Percentiles rank a stretch among this genome's conserved stretches.
These are phyloP conservation scores for Mycena capillaripes DNA, from an alignment of 768 basidiomycete genomes.

Conservation along the genomic window DNA sequence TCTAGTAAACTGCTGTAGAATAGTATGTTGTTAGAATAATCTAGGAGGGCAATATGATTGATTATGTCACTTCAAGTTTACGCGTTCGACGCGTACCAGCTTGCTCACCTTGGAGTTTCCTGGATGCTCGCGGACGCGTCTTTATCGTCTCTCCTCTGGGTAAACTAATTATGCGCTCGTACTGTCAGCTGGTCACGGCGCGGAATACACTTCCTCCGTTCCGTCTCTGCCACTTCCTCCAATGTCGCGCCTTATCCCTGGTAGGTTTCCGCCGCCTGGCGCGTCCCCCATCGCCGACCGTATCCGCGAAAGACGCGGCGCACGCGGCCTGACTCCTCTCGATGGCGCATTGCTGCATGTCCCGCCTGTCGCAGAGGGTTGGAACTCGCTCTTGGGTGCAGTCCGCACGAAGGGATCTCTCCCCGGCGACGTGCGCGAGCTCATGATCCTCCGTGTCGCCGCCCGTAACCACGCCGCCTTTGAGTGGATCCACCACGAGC, in stretches of 20 bases:
- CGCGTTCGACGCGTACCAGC: not conserved
- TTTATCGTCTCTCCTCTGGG: not conserved
- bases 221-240: conserved; percentile 11
- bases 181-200: conserved; percentile 18
- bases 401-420: conserved; percentile 63
- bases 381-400: conserved; percentile 64
- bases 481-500: conserved; percentile 72
- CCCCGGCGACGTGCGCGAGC: conserved; percentile 62
- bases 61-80: not conserved
- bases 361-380: conserved; percentile 63
- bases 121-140: not conserved
- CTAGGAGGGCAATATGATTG: not conserved
- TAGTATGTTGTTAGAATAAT: conserved; percentile 23
- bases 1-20: conserved; percentile 89
- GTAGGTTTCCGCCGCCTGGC: conserved; percentile 59
- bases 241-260: conserved; percentile 59
- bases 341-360: conserved; percentile 65
- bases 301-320: conserved; percentile 63
- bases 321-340: conserved; percentile 62
- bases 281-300: conserved; percentile 60
- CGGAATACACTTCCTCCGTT: conserved; percentile 19
- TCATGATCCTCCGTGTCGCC: conserved; percentile 68
- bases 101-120: not conserved
- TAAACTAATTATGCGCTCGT: not conserved
- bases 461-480: conserved; percentile 64